phyloP scores from a whole-genome alignment of 2,329 filamentous ascomycete genomes.

The Botrytis paeoniae region DNA sequence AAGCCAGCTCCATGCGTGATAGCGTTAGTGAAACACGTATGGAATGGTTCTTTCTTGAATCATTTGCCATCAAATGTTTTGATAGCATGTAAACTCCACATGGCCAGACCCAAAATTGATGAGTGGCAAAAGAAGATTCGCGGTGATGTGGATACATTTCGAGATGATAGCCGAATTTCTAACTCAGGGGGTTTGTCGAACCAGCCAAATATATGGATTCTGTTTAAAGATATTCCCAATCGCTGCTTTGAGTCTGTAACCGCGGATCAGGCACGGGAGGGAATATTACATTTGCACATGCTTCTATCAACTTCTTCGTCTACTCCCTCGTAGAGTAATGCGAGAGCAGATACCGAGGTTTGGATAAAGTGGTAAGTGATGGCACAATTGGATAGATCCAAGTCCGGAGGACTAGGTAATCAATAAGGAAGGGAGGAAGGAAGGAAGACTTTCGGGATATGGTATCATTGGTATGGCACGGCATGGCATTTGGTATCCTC shows the following conservation, averaged over 20 bases:
- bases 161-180: background rate
- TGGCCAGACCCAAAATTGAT: background rate
- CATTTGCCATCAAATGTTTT: background rate
- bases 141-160: background rate
- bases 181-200: background rate
- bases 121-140: constrained; percentile 1
- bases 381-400: background rate
- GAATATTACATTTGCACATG: background rate
- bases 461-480: background rate
- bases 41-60: background rate
- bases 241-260: background rate
- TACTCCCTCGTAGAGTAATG: background rate
- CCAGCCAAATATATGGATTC: background rate
- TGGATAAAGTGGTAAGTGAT: background rate
- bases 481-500: background rate
- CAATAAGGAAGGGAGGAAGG: background rate
- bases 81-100: background rate
- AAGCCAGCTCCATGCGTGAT: background rate
- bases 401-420: background rate
- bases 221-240: background rate
- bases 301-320: too few relatives aligned
- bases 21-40: background rate
- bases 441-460: background rate
- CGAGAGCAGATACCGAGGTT: background rate
- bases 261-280: background rate